Conservation (phyloP, 1,284 basidiomycete species). For the Coniferiporia sulphurascens region DNA sequence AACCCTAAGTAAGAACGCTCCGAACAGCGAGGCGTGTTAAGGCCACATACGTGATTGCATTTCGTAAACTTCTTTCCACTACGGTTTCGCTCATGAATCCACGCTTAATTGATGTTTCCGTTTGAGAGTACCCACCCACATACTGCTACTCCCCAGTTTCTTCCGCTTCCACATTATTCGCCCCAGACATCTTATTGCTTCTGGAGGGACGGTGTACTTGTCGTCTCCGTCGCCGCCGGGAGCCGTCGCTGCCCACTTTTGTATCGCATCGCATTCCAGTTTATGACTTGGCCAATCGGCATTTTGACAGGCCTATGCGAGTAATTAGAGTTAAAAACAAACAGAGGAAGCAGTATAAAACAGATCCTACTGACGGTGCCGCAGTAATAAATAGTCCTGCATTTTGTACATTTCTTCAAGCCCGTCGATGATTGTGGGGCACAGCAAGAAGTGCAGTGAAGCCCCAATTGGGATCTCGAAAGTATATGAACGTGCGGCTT, state of each 20-base stretch:
- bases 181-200: slow-evolving; percentile 72
- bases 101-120: neutral
- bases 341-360: neutral
- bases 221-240: slow-evolving; percentile 31
- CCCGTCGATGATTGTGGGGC: slow-evolving; percentile 30
- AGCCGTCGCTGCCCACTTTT: slow-evolving; percentile 46
- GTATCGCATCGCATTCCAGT: slow-evolving; percentile 68
- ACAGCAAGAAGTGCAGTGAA: slow-evolving; percentile 69
- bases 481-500: slow-evolving; percentile 63
- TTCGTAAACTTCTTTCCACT: slow-evolving; percentile 62
- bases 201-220: slow-evolving; percentile 53
- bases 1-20: slow-evolving; percentile 2
- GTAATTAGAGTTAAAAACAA: neutral
- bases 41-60: slow-evolving; percentile 70
- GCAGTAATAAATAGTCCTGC: slow-evolving; percentile 70
- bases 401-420: slow-evolving; percentile 67
- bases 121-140: slow-evolving; percentile 51
- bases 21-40: neutral
- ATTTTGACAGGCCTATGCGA: slow-evolving; percentile 64
- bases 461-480: slow-evolving; percentile 55
- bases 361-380: slow-evolving; percentile 43
- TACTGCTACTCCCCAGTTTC: slow-evolving; percentile 47
- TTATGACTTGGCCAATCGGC: slow-evolving; percentile 76
- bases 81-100: neutral
- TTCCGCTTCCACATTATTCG: slow-evolving; percentile 67